Evolutionary conservation across 306 rosid genomes (phyloP).

Genomic region (Abrus precatorius): DNA sequence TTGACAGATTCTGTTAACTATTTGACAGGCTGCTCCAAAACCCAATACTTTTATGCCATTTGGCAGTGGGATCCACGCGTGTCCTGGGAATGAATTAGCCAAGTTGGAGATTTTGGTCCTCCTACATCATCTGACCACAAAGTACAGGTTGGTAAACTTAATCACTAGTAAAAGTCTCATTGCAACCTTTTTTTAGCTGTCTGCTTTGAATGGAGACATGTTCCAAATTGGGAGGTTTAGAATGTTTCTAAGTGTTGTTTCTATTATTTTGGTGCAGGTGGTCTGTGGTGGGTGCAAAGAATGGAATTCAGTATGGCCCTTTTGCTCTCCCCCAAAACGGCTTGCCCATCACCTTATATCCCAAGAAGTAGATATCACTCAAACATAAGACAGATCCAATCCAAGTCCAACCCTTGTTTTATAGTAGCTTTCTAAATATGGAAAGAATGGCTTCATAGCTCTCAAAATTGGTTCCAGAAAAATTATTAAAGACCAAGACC

Average conservation of each 20-base stretch:
- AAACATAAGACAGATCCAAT: slow-evolving; percentile 28
- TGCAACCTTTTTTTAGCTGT: background rate
- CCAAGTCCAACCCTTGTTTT: slow-evolving; percentile 21
- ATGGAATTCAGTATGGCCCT: slow-evolving; percentile 96
- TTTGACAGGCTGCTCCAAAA: slow-evolving; percentile 78
- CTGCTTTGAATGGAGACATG: slow-evolving; percentile 5
- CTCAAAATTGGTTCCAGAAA: slow-evolving; percentile 28
- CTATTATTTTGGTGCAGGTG: slow-evolving; percentile 65
- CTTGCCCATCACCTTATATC: slow-evolving; percentile 74
- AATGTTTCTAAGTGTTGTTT: slow-evolving; percentile 28
- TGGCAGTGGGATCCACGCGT: slow-evolving; percentile 94
- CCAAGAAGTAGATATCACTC: slow-evolving; percentile 49
- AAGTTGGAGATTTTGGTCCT: slow-evolving; percentile 90
- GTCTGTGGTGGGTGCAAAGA: slow-evolving; percentile 71
- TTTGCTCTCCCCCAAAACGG: slow-evolving; percentile 98
- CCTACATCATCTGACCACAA: slow-evolving; percentile 91
- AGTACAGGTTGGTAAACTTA: slow-evolving; percentile 76
- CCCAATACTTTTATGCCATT: slow-evolving; percentile 96
- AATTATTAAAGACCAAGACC: slow-evolving; percentile 8
- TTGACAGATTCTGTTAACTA: slow-evolving; percentile 39
- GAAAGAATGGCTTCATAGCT: slow-evolving; percentile 44
- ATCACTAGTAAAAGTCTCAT: background rate
- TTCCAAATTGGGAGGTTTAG: slow-evolving; percentile 46
- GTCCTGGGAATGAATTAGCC: slow-evolving; percentile 97
- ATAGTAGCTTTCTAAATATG: slow-evolving; percentile 45